Base-by-base conservation (phyloP, 2,329 filamentous ascomycete genomes). In the Tolypocladium nubicola region DNA sequence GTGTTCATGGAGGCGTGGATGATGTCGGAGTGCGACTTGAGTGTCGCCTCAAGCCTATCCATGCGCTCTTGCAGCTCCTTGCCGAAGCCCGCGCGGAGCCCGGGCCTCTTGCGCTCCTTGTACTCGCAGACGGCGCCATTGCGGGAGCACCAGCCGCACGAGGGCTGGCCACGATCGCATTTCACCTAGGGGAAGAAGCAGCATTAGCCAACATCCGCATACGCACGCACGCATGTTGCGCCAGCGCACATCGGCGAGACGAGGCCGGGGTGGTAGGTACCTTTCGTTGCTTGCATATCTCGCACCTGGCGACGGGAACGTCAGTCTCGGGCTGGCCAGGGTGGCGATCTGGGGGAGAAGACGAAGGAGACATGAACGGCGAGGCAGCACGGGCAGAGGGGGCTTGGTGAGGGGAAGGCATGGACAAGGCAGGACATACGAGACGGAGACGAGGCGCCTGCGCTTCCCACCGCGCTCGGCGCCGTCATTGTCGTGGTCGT, bases 251-350 rank as follows among this genome's bases (percentile, higher is more conserved):
- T 49, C 16, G 23, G 14, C 26, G 47, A 35, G 47, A 3, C 9
- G 33, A 4, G 30, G 47, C 3, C 9, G 26, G 19, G 37, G 1
- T 4, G 39, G 11, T 30, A 30, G 70, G 57, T 73, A 90, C 88
- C 78, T 92, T 93, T 75, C 89, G 78, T 70, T 88, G 85, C 72
- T 92, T 91, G 76, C 88, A 90, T 55, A 88, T 79, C 73, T 92
- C 89, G 67, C 89, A 87, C 66, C 84, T 87, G 71, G 67, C 66
- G 52, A 70, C 62, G 13, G 58, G 39, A 56, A 61, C 60, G 65
- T 78, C 71, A 77, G 76, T 65, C 62, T 68, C 63, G 55, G 57
- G 56, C 38, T 63, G 63, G 33, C 54, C 49, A 43, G 53, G 50
- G 52, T 41, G 38, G 19, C 52, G n/a, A 30, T 50, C 23, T 23